phyloP scores from a whole-genome alignment of 345 rosid species.

The Boechera divaricarpa region DNA sequence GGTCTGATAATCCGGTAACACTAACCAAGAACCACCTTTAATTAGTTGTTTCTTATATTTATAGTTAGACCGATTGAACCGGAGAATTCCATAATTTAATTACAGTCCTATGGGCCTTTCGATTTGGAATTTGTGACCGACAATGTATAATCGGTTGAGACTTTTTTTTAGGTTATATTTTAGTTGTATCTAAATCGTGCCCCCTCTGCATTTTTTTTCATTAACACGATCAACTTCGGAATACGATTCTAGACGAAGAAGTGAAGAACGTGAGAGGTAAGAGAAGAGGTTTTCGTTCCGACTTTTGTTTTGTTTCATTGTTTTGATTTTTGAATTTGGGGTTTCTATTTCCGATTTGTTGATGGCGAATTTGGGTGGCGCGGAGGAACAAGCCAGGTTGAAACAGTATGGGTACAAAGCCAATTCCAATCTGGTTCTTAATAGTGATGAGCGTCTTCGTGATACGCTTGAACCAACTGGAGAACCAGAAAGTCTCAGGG shows the following conservation, averaged over 20 bases:
- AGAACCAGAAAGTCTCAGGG: slow-evolving; percentile 82
- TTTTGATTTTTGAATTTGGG: slow-evolving; percentile 1
- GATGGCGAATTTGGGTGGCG: slow-evolving; percentile 79
- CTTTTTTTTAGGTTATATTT: no score
- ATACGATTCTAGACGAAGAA: background rate
- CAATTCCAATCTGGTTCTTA: slow-evolving; percentile 78
- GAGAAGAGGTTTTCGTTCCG: background rate
- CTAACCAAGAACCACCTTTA: background rate
- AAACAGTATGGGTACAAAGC: slow-evolving; percentile 87
- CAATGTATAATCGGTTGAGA: background rate
- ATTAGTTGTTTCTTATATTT: background rate
- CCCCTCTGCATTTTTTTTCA: background rate
- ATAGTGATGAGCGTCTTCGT: slow-evolving; percentile 70
- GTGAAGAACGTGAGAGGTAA: slow-evolving; percentile 7
- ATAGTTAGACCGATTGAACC: background rate
- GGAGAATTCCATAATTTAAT: background rate
- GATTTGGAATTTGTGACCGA: background rate
- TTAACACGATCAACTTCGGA: no score
- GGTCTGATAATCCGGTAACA: background rate
- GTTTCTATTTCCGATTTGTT: slow-evolving; percentile 17
- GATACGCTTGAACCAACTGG: slow-evolving; percentile 81
- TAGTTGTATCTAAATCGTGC: no score
- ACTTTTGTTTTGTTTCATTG: background rate
- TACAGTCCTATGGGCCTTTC: background rate
- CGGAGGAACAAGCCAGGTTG: slow-evolving; percentile 88